A percentile compares a stretch with the other conserved stretches of the same genome.
These are phyloP conservation scores for Aurantiochytrium sp. DNA, from an alignment of 108 stramenopile genomes.

Conservation along the genomic window DNA sequence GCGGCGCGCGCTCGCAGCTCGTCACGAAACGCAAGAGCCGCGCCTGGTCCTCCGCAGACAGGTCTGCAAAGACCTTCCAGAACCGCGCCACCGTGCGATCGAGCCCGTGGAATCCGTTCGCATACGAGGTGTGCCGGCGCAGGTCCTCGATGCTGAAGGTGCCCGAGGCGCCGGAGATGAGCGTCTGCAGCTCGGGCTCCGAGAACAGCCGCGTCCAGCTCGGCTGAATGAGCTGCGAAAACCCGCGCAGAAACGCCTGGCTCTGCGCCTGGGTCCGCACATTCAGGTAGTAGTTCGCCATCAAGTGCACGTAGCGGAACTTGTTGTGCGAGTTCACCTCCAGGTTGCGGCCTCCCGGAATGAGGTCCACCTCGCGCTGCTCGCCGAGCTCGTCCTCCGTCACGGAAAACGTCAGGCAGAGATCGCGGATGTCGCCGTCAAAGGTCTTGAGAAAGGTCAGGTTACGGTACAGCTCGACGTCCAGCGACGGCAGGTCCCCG, in stretches of 20 bases:
- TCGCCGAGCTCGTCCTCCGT: constrained; percentile 78
- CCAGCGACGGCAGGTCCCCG: constrained; percentile 76
- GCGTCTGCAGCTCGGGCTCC: constrained; percentile 88
- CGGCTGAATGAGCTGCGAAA: constrained; percentile 84
- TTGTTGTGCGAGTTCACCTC: constrained; percentile 80
- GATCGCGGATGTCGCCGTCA: constrained; percentile 81
- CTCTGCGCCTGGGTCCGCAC: constrained; percentile 80
- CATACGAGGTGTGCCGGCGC: constrained; percentile 74
- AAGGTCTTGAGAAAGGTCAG: constrained; percentile 91
- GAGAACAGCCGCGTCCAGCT: constrained; percentile 84
- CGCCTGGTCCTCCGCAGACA: constrained; percentile 73
- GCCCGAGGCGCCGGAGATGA: constrained; percentile 76
- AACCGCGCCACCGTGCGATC: constrained; percentile 77
- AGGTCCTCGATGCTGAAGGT: constrained; percentile 85
- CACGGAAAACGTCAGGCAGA: constrained; percentile 85
- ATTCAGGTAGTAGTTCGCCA: constrained; percentile 89
- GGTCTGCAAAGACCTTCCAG: constrained; percentile 76
- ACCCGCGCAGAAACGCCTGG: constrained; percentile 84
- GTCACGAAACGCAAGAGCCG: constrained; percentile 90
- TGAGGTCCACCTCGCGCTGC: constrained; percentile 65
- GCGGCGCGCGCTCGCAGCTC: constrained; percentile 89
- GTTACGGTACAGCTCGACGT: constrained; percentile 83
- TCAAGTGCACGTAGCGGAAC: constrained; percentile 71
- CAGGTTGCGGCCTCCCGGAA: constrained; percentile 76
- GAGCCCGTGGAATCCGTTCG: constrained; percentile 76